Percentiles rank a stretch among this genome's conserved stretches.
phyloP scores from a whole-genome alignment of 2,329 filamentous ascomycete genomes.

The Ophiocordyceps camponoti-floridani region DNA sequence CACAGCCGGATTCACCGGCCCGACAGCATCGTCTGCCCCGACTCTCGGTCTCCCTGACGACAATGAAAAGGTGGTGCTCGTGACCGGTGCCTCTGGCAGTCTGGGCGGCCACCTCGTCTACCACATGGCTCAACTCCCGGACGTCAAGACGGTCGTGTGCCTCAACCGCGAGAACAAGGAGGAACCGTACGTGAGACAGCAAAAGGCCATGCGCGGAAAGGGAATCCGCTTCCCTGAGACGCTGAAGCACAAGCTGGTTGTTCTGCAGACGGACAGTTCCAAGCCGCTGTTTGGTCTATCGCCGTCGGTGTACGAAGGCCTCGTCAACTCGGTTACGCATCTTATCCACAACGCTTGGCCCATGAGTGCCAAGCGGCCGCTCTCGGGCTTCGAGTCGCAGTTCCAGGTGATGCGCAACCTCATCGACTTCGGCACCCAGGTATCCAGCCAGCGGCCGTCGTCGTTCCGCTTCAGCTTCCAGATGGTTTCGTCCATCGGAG shows the following conservation, averaged over 20 bases:
- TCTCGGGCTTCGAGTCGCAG: conserved; percentile 23
- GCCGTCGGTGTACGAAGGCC: conserved; percentile 14
- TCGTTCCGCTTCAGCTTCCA: conserved; percentile 14
- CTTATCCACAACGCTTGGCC: conserved; percentile 34
- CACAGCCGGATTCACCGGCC: neutral
- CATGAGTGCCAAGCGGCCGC: conserved; percentile 17
- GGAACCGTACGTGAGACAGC: conserved; percentile 1
- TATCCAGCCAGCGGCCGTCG: conserved; percentile 4
- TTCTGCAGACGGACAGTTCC: conserved; percentile 1
- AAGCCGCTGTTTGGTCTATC: conserved; percentile 24
- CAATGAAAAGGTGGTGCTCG: conserved; percentile 8
- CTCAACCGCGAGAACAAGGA: conserved; percentile 20
- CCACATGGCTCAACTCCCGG: conserved; percentile 8
- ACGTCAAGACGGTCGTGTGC: conserved; percentile 19
- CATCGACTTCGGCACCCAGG: conserved; percentile 21
- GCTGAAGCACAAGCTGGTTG: conserved; percentile 1
- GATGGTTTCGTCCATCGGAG: conserved; percentile 22
- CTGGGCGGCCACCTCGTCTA: conserved; percentile 18
- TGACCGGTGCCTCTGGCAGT: conserved; percentile 21
- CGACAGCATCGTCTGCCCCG: neutral
- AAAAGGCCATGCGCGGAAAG: conserved; percentile 1
- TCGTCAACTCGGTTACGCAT: conserved; percentile 23
- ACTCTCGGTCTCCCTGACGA: neutral
- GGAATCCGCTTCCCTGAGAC: conserved; percentile 1
- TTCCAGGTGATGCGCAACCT: conserved; percentile 27